phyloP scores from a whole-genome alignment of 306 rosid species.

The Astragalus glycyphyllos region DNA sequence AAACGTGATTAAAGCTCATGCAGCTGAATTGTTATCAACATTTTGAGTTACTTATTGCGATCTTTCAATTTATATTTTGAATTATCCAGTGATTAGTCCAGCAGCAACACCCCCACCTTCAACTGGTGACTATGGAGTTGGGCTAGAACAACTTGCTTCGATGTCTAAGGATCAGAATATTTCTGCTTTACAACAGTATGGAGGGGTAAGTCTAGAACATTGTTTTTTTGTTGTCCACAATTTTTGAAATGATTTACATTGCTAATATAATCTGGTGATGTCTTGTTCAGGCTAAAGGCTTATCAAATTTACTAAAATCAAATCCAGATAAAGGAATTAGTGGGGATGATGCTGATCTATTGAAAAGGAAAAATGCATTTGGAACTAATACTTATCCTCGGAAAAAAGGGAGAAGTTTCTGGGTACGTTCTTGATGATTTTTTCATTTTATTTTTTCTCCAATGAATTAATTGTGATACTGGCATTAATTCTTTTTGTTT shows the following conservation, averaged over 20 bases:
- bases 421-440: slow-evolving; percentile 57
- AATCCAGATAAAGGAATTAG: slow-evolving; percentile 72
- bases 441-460: slow-evolving; percentile 13
- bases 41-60: slow-evolving; percentile 42
- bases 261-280: slow-evolving; percentile 33
- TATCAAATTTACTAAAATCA: slow-evolving; percentile 69
- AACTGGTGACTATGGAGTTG: slow-evolving; percentile 65
- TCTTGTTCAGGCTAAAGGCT: slow-evolving; percentile 68
- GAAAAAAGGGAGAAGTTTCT: slow-evolving; percentile 89
- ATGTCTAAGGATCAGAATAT: slow-evolving; percentile 76
- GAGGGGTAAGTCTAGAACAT: slow-evolving; percentile 73
- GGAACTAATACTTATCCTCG: slow-evolving; percentile 97
- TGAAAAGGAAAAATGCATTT: slow-evolving; percentile 67
- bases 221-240: slow-evolving; percentile 27
- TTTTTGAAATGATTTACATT: slow-evolving; percentile 28
- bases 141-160: slow-evolving; percentile 74
- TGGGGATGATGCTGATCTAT: slow-evolving; percentile 69
- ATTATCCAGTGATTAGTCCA: slow-evolving; percentile 51
- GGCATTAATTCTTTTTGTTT: slow-evolving; percentile 38
- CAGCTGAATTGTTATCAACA: slow-evolving; percentile 27
- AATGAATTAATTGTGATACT: slow-evolving; percentile 1
- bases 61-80: slow-evolving; percentile 41
- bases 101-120: slow-evolving; percentile 52
- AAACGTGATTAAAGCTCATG: slow-evolving; percentile 26
- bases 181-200: slow-evolving; percentile 66